A percentile compares a stretch with the other conserved stretches of the same genome.
Evolutionary conservation across 805 yeast genomes (phyloP).

Genomic region (Sugiyamaella mastotermitis): DNA sequence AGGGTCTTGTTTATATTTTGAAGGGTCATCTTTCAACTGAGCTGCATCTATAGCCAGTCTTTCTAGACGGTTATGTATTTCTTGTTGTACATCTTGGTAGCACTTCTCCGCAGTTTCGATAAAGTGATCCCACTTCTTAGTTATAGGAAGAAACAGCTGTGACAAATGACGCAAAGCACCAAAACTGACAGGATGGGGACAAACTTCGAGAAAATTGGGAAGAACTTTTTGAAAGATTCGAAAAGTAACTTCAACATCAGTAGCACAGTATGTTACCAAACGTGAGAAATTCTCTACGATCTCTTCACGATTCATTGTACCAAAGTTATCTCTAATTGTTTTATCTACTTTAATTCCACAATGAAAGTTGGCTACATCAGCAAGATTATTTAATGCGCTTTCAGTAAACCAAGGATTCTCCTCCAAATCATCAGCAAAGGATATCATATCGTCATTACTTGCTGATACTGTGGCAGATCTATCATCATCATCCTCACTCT

Average conservation of each 20-base stretch:
- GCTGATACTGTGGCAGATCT: not conserved
- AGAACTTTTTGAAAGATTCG: slow-evolving; percentile 60
- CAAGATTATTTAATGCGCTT: slow-evolving; percentile 73
- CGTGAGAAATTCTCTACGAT: slow-evolving; percentile 52
- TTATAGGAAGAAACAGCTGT: slow-evolving; percentile 72
- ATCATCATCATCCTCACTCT: slow-evolving; percentile 12
- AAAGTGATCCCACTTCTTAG: slow-evolving; percentile 65
- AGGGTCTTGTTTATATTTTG: too few species aligned
- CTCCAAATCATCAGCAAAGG: slow-evolving; percentile 8
- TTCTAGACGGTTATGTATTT: slow-evolving; percentile 53
- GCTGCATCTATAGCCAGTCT: slow-evolving; percentile 57
- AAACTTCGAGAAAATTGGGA: slow-evolving; percentile 58
- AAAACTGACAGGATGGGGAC: slow-evolving; percentile 94
- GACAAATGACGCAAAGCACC: slow-evolving; percentile 77
- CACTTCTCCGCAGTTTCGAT: slow-evolving; percentile 59
- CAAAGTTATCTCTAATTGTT: slow-evolving; percentile 57
- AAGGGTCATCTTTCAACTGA: slow-evolving; percentile 14
- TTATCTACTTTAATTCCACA: slow-evolving; percentile 67
- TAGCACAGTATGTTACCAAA: slow-evolving; percentile 76
- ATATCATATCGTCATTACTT: slow-evolving; percentile 1
- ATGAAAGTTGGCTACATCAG: slow-evolving; percentile 73
- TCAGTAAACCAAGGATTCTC: slow-evolving; percentile 71
- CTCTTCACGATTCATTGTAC: slow-evolving; percentile 45
- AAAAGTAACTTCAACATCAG: slow-evolving; percentile 74
- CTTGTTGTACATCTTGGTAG: slow-evolving; percentile 51